Base-by-base conservation (phyloP, 352 stramenopile species). In the Phytophthora citricola region DNA sequence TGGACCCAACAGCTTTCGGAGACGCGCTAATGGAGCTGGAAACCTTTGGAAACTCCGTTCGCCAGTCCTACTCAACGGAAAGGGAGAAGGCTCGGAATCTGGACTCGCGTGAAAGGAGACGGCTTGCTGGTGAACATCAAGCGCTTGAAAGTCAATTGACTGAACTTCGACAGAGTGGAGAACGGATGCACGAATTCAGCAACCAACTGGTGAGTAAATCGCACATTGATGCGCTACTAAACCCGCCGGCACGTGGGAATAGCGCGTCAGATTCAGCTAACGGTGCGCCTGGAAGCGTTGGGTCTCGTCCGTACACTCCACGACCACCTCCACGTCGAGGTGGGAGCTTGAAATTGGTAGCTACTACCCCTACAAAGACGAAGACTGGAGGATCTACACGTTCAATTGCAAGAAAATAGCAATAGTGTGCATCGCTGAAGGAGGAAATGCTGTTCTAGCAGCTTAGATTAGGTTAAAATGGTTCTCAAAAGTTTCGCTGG, bases 201-300 rank as follows among this genome's bases (percentile, higher is more conserved):
- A 92, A 91, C 36, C 58, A 91, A 34, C 51, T 92, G 8, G 82
- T 88, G 17, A 90, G 79, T 69, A 79, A 86, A 56, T 51, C 58
- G 0, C 70, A 79, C 20, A 80, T 88, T 27, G 76, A 88, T 15
- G 63, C 64, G 11, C 50, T 80, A 2, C 24, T 73, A 15, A 38
- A n/a, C 3, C 24, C 47, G 10, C 48, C 59, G 0, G 29, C 48
- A 20, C 55, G 49, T 20, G 50, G 32, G 4, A 59, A 2, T 24
- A 56, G 15, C 6, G 34, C 53, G 32, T 4, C 41, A 45, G 17
- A 60, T 32, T 48, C 49, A 45, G 9, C 2, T 29, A 20, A 2
- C 11, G 47, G 11, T 5, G 1, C 34, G 22, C 38, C 59, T 15
- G 39, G 45, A 39, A 60, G 52, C 51, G 44, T 50, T 38, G 64